Evolutionary conservation across 2,329 filamentous ascomycete species (phyloP), one percentile per base, ranked within the genome.

Genomic region (Colletotrichum eremochloae): DNA sequence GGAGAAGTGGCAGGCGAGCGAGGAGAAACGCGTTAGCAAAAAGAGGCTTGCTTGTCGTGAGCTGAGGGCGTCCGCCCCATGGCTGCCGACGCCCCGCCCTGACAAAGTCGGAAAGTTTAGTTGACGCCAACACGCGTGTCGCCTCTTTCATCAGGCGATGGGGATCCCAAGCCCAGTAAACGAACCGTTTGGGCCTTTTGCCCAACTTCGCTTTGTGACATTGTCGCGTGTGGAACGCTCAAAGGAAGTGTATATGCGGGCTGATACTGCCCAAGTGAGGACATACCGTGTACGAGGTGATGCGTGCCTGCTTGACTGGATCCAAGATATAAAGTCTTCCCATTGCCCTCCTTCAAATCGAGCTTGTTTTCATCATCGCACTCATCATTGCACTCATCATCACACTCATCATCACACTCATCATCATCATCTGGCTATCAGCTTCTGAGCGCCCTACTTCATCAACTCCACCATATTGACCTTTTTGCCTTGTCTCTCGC

Each of bases 71-170:
- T 38, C 12, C 20, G 24, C 15, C 11, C 29, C 40, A 14, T 29
- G 40, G 57, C 65, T 42, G 48, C 18, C 29, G 46, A 29, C 29
- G 48, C 57, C n/a, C n/a, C 38, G 57, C 57, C 44, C 57, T n/a
- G 56, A 53, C 56, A n/a, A 38, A 29, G 64, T 4, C 36, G 56
- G 36, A 20, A 38, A 52, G 36, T 52, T 33, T 24, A 33, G n/a
- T 52, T 18, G 46, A 24, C 44, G 40, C 56, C 56, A 67, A 60
- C 24, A 9, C 29, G 40, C 55, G 55, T 36, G 31, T 29, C 42
- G 55, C 56, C 42, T 46, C 31, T 44, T 36, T 36, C 42, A 36
- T 66, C 36, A 18, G 6, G 7, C 57, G 29, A 33, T n/a, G 38
- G 9, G 53, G 18, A 15, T 20, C 38, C 46, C n/a, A 31, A 58